A percentile compares a stretch with the other conserved stretches of the same genome.
phyloP scores from a whole-genome alignment of 2,329 filamentous ascomycete genomes.

The Triangularia setosa region DNA sequence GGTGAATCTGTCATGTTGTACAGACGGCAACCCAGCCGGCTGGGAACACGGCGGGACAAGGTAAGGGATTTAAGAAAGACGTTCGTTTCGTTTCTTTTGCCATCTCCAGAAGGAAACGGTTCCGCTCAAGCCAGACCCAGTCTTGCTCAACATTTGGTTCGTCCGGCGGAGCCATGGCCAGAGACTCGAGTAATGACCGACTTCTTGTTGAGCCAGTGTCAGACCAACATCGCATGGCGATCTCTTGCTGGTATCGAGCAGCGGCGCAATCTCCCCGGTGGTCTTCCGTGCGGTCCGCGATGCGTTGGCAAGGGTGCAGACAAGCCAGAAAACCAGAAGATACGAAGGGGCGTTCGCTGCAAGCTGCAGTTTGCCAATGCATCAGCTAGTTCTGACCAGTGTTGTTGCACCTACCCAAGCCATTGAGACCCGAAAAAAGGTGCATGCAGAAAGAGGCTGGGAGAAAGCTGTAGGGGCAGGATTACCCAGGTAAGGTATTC shows the following conservation, averaged over 20 bases:
- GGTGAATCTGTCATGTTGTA: constrained; percentile 20
- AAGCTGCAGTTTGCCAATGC: neutral
- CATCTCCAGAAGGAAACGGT: neutral
- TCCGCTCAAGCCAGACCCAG: neutral
- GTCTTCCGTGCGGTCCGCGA: constrained; percentile 3
- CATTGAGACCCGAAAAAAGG: constrained; percentile 5
- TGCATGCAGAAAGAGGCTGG: constrained; percentile 12
- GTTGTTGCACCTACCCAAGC: neutral
- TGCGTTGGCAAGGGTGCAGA: neutral
- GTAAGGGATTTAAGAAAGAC: neutral
- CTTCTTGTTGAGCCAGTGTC: neutral
- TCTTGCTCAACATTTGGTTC: neutral
- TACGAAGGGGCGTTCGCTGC: neutral
- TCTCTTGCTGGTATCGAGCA: constrained; percentile 1
- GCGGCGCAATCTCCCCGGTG: constrained; percentile 1
- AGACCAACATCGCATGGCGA: neutral
- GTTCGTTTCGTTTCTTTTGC: constrained; percentile 4
- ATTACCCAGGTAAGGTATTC: neutral
- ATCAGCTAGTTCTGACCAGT: neutral
- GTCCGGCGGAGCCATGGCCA: neutral
- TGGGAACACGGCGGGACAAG: constrained; percentile 11
- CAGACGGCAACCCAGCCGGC: constrained; percentile 18
- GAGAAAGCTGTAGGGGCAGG: neutral
- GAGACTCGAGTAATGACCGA: neutral
- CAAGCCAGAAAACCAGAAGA: neutral